A percentile compares a stretch with the other conserved stretches of the same genome.
Evolutionary conservation across 1,139 yeast genomes (phyloP).

Genomic region (Sugiyamaella pinicola): DNA sequence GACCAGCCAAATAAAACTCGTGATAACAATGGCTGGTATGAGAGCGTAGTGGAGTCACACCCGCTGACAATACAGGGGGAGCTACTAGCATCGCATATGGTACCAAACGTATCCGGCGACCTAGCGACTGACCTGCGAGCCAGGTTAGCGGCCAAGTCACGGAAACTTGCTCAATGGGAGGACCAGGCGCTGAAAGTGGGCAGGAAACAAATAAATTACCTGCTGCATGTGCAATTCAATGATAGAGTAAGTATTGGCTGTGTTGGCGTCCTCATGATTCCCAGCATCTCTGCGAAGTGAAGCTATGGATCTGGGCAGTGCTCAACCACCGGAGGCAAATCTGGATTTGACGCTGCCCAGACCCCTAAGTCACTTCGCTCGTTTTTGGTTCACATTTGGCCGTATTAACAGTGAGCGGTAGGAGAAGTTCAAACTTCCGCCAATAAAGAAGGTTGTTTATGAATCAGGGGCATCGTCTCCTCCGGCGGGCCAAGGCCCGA

Average conservation of each 20-base stretch:
- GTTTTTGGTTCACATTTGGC: too few species aligned
- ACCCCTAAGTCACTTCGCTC: background rate
- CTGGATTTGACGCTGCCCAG: background rate
- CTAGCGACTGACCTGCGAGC: constrained; percentile 27
- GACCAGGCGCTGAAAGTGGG: constrained; percentile 30
- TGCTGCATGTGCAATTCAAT: constrained; percentile 33
- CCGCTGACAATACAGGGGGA: constrained; percentile 31
- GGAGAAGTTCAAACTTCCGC: constrained; percentile 17
- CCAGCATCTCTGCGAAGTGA: too few species aligned
- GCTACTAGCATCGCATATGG: constrained; percentile 25
- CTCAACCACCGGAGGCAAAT: too few species aligned
- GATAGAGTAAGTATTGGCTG: constrained; percentile 26
- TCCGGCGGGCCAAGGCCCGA: constrained; percentile 10
- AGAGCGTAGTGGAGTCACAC: constrained; percentile 23
- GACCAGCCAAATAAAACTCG: constrained; percentile 5
- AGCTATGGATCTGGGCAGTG: too few species aligned
- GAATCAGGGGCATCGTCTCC: constrained; percentile 2
- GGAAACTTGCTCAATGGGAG: constrained; percentile 27
- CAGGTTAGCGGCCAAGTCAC: constrained; percentile 29
- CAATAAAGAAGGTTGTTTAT: constrained; percentile 13
- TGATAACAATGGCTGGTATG: constrained; percentile 8
- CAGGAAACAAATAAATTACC: constrained; percentile 27
- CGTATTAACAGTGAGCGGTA: background rate
- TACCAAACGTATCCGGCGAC: constrained; percentile 20
- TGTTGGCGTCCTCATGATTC: too few species aligned